Base-by-base conservation (phyloP, 306 rosid species). In the Fagus crenata region DNA sequence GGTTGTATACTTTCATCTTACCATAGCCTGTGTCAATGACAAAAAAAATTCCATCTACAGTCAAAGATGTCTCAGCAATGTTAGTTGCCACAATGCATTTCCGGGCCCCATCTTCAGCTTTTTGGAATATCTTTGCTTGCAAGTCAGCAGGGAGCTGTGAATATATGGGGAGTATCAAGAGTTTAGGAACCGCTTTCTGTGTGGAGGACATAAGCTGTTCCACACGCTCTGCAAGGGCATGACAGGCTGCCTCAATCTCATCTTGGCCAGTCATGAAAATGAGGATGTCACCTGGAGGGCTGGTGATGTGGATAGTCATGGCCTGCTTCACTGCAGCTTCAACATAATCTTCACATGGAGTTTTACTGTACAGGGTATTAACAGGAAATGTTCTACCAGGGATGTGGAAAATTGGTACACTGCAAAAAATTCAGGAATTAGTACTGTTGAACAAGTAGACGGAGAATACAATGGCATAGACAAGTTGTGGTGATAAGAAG, bases 311-410 rank as follows among this genome's bases (percentile, higher is more conserved):
- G 82, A 95, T 95, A n/a, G 97, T 88, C 97, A 95, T 95, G 59
- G 97, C 97, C 84, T 95, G 97, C 89, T 95, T 95, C 82, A 95
- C 98, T 40, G 97, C 98, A 74, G 83, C 97, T 82, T 95, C 98
- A 59, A 95, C 98, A 64, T 95, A 95, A 86, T 95, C 98, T 84
- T 95, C 98, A 67, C 91, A 89, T 6, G 98, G 98, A 77, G 91
- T 88, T 88, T 95, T 95, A 81, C 97, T 90, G 86, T 86, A 95
- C 85, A 92, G 81, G 77, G 22, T 87, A 74, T 88, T 90, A 60
- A 92, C 98, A 68, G 98, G 97, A 86, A 95, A 95, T 83, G 98
- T 95, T 86, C 98, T 93, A 69, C 98, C 98, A 17, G 98, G 97
- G 76, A 95, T 95, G 88, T 87, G 84, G 82, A 86, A 95, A 77